Conservation (phyloP, 164 flowering plant species). For the Aristolochia contorta region DNA sequence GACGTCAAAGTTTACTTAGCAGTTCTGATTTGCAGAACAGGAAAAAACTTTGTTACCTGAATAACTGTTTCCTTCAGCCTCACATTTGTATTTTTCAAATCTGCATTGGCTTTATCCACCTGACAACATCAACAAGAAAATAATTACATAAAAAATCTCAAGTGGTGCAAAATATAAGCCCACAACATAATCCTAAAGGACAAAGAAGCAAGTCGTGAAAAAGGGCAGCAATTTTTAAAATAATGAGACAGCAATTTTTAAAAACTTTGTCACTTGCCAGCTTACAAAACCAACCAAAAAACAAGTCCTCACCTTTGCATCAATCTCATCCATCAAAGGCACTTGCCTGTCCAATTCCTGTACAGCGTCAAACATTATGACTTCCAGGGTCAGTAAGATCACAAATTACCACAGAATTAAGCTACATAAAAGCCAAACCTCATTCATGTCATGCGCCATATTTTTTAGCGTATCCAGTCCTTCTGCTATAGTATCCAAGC, state of each 20-base stretch:
- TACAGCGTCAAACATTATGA: constrained; percentile 7
- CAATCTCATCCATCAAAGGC: constrained; percentile 94
- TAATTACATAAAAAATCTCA: background rate
- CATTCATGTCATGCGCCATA: constrained; percentile 97
- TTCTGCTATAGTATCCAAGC: constrained; percentile 80
- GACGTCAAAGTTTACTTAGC: too few species aligned
- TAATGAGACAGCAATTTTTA: too few species aligned
- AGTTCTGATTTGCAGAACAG: background rate
- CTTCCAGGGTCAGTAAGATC: background rate
- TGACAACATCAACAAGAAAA: constrained; percentile 11
- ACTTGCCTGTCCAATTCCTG: constrained; percentile 98
- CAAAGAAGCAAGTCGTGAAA: too few species aligned
- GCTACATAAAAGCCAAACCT: constrained; percentile 26
- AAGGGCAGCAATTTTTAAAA: background rate
- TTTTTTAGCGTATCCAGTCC: constrained; percentile 88
- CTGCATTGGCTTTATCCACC: constrained; percentile 91
- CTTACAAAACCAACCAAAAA: background rate
- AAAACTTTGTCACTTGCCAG: too few species aligned
- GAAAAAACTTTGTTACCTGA: constrained; percentile 39
- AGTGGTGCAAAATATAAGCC: background rate
- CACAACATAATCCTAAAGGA: background rate
- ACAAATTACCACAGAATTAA: background rate
- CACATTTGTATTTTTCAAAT: constrained; percentile 92
- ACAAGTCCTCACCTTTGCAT: constrained; percentile 51
- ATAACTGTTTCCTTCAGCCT: constrained; percentile 86